Evolutionary conservation across 257 asterid genomes (phyloP).

Genomic region (Apocynum venetum): DNA sequence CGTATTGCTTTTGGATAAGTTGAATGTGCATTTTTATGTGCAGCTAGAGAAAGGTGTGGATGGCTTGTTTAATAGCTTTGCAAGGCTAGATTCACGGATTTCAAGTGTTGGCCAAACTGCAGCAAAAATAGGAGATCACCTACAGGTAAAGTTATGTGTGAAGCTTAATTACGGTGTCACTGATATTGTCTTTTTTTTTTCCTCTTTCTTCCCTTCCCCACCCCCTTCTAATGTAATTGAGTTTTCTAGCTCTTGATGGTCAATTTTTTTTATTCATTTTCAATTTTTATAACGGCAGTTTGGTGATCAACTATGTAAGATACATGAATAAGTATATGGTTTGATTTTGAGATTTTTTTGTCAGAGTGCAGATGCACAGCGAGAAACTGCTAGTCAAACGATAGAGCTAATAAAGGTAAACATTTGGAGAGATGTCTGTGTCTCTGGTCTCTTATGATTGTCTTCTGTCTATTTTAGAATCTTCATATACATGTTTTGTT

Average conservation of each 20-base stretch:
- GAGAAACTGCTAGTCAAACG: conserved; percentile 96
- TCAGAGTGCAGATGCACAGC: conserved; percentile 98
- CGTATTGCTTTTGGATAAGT: not conserved
- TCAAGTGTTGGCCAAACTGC: conserved; percentile 99
- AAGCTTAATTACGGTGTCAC: conserved; percentile 9
- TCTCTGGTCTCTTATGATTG: not conserved
- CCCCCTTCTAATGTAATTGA: not conserved
- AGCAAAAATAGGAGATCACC: conserved; percentile 97
- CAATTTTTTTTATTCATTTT: not conserved
- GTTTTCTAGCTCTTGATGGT: not conserved
- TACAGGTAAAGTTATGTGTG: conserved; percentile 56
- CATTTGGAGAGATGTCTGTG: not conserved
- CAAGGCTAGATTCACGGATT: conserved; percentile 92
- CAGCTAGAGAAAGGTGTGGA: conserved; percentile 99
- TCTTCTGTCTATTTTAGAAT: conserved; percentile 16
- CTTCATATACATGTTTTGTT: conserved; percentile 10
- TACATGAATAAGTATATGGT: not conserved
- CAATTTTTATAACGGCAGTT: not conserved
- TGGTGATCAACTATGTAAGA: not conserved
- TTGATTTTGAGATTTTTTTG: conserved; percentile 18
- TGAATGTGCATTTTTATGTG: conserved; percentile 19
- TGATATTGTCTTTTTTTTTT: not conserved
- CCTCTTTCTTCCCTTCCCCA: not conserved
- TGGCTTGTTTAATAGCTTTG: conserved; percentile 91
- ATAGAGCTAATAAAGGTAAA: conserved; percentile 94